Evolutionary conservation across 1,284 basidiomycete species (phyloP).

Genomic region (Cryptococcus hybrid): DNA sequence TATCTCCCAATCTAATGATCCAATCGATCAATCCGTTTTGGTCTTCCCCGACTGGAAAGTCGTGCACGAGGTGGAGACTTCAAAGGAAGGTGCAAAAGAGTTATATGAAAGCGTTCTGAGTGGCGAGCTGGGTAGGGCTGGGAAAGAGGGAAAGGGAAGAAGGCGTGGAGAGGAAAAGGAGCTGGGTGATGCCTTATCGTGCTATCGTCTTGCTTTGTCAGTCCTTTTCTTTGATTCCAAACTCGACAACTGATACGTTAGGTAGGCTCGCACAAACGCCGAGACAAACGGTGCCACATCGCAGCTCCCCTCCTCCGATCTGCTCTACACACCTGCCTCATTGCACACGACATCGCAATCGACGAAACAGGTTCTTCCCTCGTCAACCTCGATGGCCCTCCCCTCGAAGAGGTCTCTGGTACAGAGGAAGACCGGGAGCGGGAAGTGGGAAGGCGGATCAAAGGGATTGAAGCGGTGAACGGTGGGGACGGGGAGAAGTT

Average conservation of each 20-base stretch:
- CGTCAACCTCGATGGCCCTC: slow-evolving; percentile 59
- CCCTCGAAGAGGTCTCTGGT: slow-evolving; percentile 59
- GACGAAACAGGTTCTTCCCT: slow-evolving; percentile 48
- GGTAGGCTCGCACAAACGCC: slow-evolving; percentile 82
- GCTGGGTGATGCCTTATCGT: slow-evolving; percentile 62
- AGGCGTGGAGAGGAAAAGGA: slow-evolving; percentile 53
- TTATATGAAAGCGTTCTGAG: slow-evolving; percentile 66
- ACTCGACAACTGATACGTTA: not conserved
- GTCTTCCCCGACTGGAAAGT: slow-evolving; percentile 89
- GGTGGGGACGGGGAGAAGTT: slow-evolving; percentile 56
- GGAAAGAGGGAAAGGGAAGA: slow-evolving; percentile 37
- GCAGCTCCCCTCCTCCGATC: slow-evolving; percentile 75
- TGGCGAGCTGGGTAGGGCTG: slow-evolving; percentile 53
- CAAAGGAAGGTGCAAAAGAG: slow-evolving; percentile 61
- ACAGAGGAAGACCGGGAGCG: slow-evolving; percentile 51
- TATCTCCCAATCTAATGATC: slow-evolving; percentile 68
- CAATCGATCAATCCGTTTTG: slow-evolving; percentile 67
- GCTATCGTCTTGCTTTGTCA: slow-evolving; percentile 77
- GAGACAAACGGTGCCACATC: slow-evolving; percentile 86
- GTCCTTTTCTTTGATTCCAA: slow-evolving; percentile 29
- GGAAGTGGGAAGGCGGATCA: slow-evolving; percentile 55
- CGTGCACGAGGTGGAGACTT: slow-evolving; percentile 65
- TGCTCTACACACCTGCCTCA: slow-evolving; percentile 36
- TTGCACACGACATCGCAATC: slow-evolving; percentile 41
- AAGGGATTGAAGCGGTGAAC: slow-evolving; percentile 49